Conservation (phyloP, 495 filamentous ascomycete species). For the Schizothecium vesticola region DNA sequence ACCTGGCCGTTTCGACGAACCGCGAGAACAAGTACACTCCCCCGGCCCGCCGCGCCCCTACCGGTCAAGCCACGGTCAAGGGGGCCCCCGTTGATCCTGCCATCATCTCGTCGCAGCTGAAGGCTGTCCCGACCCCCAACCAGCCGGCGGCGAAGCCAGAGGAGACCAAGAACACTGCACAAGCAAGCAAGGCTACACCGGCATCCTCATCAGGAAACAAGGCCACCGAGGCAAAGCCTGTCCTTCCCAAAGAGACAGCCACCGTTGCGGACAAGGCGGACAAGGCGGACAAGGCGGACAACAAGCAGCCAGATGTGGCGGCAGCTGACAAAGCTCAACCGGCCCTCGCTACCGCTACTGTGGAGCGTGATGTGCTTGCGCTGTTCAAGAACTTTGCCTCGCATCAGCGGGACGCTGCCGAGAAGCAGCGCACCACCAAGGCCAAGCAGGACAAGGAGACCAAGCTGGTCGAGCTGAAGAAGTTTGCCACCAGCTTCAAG, state of each 20-base stretch:
- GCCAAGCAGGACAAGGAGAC: constrained; percentile 78
- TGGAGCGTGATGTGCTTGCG: constrained; percentile 70
- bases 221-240: constrained; percentile 13
- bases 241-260: constrained; percentile 13
- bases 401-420: constrained; percentile 48
- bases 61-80: constrained; percentile 62
- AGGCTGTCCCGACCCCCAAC: constrained; percentile 39
- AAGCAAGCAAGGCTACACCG: constrained; percentile 27
- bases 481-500: constrained; percentile 91
- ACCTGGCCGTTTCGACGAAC: constrained; percentile 59
- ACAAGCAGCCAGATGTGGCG: constrained; percentile 34
- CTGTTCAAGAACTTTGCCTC: constrained; percentile 77
- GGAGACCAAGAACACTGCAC: constrained; percentile 28
- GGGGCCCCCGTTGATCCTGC: constrained; percentile 74
- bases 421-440: constrained; percentile 68
- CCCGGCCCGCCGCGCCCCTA: constrained; percentile 75
- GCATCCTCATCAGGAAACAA: constrained; percentile 26
- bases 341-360: constrained; percentile 33
- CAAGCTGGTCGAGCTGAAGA: constrained; percentile 90
- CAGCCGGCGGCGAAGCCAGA: constrained; percentile 42
- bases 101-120: constrained; percentile 72
- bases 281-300: constrained; percentile 23
- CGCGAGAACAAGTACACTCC: constrained; percentile 80
- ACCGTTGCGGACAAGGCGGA: constrained; percentile 23
- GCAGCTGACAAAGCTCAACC: constrained; percentile 23